These are phyloP conservation scores for Boletus rufocinnamomeus DNA, from an alignment of 768 basidiomycete genomes.

Conservation along the genomic window DNA sequence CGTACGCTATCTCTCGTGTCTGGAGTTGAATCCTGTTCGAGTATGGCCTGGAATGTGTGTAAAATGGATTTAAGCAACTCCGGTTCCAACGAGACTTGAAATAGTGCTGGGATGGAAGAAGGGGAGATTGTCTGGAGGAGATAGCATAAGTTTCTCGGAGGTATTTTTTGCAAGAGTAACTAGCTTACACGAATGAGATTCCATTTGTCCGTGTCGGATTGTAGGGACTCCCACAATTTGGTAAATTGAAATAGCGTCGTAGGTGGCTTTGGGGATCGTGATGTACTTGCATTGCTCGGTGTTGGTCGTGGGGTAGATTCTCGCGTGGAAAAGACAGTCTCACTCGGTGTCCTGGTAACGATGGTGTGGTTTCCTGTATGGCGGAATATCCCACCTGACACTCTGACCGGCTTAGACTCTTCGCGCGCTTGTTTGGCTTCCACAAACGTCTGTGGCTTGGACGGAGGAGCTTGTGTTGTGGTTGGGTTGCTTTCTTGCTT, in stretches of 20 bases:
- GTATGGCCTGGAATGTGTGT: constrained; percentile 46
- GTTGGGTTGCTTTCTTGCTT: constrained; percentile 21
- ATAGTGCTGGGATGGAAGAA: constrained; percentile 56
- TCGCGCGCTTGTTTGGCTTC: constrained; percentile 62
- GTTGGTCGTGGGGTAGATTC: constrained; percentile 2
- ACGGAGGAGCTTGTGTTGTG: constrained; percentile 8
- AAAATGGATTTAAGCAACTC: constrained; percentile 59
- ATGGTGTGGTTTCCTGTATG: constrained; percentile 61
- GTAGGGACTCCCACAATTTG: constrained; percentile 53
- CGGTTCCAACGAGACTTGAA: constrained; percentile 72
- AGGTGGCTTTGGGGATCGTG: constrained; percentile 30
- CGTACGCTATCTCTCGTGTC: constrained; percentile 31
- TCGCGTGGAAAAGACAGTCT: constrained; percentile 6
- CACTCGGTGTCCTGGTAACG: constrained; percentile 41
- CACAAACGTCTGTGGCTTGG: constrained; percentile 46
- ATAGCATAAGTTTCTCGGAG: neutral
- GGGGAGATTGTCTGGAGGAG: constrained; percentile 54
- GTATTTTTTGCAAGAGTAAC: neutral
- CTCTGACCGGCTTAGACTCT: constrained; percentile 42
- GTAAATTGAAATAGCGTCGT: constrained; percentile 64
- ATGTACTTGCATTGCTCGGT: constrained; percentile 4
- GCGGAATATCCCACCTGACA: constrained; percentile 76
- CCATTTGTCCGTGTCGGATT: constrained; percentile 52
- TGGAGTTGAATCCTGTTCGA: constrained; percentile 16
- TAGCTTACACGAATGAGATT: constrained; percentile 55